Base-by-base conservation (phyloP, 148 eudicot genomes). In the Persicaria maculosa region DNA sequence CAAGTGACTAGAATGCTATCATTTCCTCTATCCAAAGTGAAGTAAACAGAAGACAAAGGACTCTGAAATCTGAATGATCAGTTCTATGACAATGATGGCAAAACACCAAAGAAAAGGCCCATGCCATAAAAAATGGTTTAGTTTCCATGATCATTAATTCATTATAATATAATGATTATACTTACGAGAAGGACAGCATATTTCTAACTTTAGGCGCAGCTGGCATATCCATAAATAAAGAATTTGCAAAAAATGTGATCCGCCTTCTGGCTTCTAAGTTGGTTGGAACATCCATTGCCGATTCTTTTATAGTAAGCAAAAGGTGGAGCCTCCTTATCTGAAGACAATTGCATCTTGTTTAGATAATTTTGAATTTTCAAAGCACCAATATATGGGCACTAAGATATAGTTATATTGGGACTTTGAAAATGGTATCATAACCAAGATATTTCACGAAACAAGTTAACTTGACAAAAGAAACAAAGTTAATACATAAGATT, bases 201-300 rank as follows among this genome's bases (percentile, higher is more conserved):
- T 89, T 86, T 64, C 90, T 88, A 74, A 87, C 90, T 89, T 83
- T 86, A 5, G 93, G 93, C 36, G 93, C 90, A 8, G 17, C 53
- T 53, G 93, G 93, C 93, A 89, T 89, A 75, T 86, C 89, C 93
- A 89, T 89, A 78, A 89, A 89, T 80, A 89, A 77, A 15, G 93
- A 89, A 82, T 89, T 89, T 74, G 93, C 84, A 77, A 89, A 89
- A 78, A 86, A 89, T 61, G 90, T 83, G 62, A 89, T 85, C 25
- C 90, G 88, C 81, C 93, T 82, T 76, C 85, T 83, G 71, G 93
- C 93, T 77, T 86, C 93, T 77, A 89, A 70, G 77, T 89, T 89
- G 64, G 93, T 76, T 74, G 93, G 93, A 45, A 89, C 90, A 76
- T 84, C 90, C 90, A 86, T 86, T 25, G 93, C 93, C 5, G 93